Conservation (phyloP, 495 filamentous ascomycete genomes). For the Trichoderma gamsii region DNA sequence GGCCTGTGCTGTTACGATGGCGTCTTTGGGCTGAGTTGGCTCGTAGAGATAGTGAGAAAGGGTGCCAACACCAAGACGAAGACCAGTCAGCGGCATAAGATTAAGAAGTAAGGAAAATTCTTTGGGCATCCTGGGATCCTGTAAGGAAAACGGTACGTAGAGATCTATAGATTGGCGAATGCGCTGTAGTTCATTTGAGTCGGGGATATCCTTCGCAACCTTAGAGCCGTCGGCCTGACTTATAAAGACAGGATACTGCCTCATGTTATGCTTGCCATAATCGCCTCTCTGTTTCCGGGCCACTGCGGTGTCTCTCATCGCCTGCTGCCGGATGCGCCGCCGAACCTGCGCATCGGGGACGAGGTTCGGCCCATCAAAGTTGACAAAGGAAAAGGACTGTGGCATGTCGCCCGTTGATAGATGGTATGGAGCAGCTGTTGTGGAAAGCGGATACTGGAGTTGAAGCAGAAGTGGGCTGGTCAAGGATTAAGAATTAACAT, state of each 20-base stretch:
- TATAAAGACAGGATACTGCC: constrained; percentile 26
- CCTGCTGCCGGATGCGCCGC: constrained; percentile 32
- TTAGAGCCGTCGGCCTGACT: neutral
- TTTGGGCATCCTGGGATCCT: neutral
- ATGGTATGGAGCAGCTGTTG: neutral
- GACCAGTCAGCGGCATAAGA: constrained; percentile 3
- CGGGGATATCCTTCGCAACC: neutral
- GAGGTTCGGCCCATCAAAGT: constrained; percentile 24
- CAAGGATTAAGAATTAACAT: neutral
- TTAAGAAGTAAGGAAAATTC: neutral
- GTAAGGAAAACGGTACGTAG: neutral
- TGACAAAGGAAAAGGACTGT: constrained; percentile 24
- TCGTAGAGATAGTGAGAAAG: constrained; percentile 6
- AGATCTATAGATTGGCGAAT: neutral
- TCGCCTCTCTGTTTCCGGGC: constrained; percentile 24
- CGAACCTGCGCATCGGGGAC: constrained; percentile 25
- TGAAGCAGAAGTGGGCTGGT: neutral
- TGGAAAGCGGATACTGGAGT: neutral
- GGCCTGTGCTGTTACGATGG: constrained; percentile 12
- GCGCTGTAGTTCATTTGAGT: neutral
- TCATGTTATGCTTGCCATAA: constrained; percentile 29
- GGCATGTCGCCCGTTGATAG: neutral
- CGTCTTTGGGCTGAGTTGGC: neutral
- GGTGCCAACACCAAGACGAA: neutral
- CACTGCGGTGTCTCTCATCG: constrained; percentile 32